Evolutionary conservation across 768 basidiomycete species (phyloP).

Genomic region (Hygrophorus pudorinus): DNA sequence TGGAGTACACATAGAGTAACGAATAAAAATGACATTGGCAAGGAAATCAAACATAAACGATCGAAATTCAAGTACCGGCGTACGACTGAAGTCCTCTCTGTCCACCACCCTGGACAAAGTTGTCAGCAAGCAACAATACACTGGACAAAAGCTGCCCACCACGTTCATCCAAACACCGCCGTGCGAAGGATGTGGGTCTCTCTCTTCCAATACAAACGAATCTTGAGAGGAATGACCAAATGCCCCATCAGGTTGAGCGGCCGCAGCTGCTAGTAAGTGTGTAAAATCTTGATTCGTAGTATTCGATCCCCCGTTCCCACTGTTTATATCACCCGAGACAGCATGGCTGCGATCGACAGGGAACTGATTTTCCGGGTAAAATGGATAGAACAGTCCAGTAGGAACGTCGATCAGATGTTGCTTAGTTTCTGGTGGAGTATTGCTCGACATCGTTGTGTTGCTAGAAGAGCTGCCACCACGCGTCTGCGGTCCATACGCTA

Average conservation of each 20-base stretch:
- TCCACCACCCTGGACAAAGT: background rate
- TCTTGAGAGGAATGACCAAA: conserved; percentile 50
- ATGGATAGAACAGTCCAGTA: conserved; percentile 64
- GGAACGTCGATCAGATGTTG: conserved; percentile 57
- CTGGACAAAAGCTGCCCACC: conserved; percentile 22
- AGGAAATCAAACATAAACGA: too few relatives aligned
- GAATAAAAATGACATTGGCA: too few relatives aligned
- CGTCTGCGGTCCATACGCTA: conserved; percentile 27
- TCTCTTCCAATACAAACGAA: conserved; percentile 62
- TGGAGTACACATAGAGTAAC: too few relatives aligned
- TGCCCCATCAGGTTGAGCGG: conserved; percentile 42
- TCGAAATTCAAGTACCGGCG: background rate
- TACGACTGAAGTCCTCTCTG: conserved; percentile 3
- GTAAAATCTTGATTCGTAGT: conserved; percentile 32
- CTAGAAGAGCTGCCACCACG: conserved; percentile 16
- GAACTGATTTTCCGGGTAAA: conserved; percentile 47
- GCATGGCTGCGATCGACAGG: conserved; percentile 8
- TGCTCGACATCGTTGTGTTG: conserved; percentile 16
- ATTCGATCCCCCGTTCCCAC: conserved; percentile 1
- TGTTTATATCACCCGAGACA: conserved; percentile 10
- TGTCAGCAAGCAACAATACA: background rate
- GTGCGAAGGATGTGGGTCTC: conserved; percentile 26
- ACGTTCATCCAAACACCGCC: conserved; percentile 30
- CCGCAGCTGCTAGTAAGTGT: conserved; percentile 48
- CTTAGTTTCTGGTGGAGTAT: conserved; percentile 26